Conservation (phyloP, 2,329 filamentous ascomycete genomes). For the Pseudohalonectria lignicola region DNA sequence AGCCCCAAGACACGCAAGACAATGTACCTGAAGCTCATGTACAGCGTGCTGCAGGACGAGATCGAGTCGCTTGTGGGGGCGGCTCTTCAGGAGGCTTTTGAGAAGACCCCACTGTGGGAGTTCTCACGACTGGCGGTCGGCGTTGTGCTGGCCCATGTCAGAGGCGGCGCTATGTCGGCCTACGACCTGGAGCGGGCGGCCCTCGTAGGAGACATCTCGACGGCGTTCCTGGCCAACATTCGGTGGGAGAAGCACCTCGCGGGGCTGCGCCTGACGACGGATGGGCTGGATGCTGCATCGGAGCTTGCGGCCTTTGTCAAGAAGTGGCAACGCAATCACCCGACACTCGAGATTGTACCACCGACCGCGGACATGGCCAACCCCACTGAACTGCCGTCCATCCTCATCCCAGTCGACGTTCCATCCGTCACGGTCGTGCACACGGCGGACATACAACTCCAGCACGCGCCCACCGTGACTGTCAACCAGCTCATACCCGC, state of each 20-base stretch:
- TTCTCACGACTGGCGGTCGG: slow-evolving; percentile 36
- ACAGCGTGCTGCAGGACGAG: slow-evolving; percentile 67
- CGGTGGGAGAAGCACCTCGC: slow-evolving; percentile 38
- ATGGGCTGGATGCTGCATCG: slow-evolving; percentile 10
- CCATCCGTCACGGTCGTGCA: slow-evolving; percentile 75
- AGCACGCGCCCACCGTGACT: slow-evolving; percentile 28
- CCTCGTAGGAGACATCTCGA: slow-evolving; percentile 39
- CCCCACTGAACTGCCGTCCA: slow-evolving; percentile 40
- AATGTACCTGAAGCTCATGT: slow-evolving; percentile 62
- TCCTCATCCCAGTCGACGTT: slow-evolving; percentile 83
- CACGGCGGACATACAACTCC: slow-evolving; percentile 57
- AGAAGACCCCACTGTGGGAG: slow-evolving; percentile 27
- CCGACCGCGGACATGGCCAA: slow-evolving; percentile 12
- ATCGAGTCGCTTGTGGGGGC: slow-evolving; percentile 40
- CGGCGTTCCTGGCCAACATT: slow-evolving; percentile 30
- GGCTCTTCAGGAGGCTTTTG: slow-evolving; percentile 22
- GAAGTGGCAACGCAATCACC: slow-evolving; percentile 24
- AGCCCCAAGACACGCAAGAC: slow-evolving; percentile 26
- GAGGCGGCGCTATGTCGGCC: slow-evolving; percentile 25
- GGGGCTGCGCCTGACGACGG: slow-evolving; percentile 28
- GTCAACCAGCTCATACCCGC: slow-evolving; percentile 57
- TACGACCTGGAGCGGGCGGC: slow-evolving; percentile 46
- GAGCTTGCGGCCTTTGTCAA: slow-evolving; percentile 22
- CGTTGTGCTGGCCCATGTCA: slow-evolving; percentile 31
- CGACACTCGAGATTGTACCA: slow-evolving; percentile 18